phyloP scores from a whole-genome alignment of 176 grass and related monocot species.

The Oryza officinalis region DNA sequence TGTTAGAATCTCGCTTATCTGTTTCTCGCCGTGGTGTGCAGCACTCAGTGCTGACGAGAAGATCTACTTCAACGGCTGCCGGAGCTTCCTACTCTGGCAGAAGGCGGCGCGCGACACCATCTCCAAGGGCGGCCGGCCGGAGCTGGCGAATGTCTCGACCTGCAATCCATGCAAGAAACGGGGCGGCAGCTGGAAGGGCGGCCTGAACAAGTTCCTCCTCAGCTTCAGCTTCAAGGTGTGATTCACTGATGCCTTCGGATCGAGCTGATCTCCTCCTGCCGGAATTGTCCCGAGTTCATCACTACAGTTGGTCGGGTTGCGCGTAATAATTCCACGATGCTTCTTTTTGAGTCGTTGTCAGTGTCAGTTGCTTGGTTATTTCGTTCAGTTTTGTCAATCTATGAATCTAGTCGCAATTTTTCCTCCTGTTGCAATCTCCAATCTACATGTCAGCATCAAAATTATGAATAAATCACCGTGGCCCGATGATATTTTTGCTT shows the following conservation, averaged over 20 bases:
- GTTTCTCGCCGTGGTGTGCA: constrained; percentile 17
- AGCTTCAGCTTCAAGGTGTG: constrained; percentile 66
- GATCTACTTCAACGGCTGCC: constrained; percentile 54
- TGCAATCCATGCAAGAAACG: constrained; percentile 29
- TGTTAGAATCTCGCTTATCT: neutral
- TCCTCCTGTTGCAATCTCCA: neutral
- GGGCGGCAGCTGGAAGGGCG: constrained; percentile 53
- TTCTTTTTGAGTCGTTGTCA: neutral
- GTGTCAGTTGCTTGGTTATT: neutral
- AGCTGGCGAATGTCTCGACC: neutral
- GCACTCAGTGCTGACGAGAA: constrained; percentile 46
- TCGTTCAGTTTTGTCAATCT: neutral
- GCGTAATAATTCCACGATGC: neutral
- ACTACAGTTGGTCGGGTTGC: neutral
- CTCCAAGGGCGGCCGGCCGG: neutral
- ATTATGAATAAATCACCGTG: neutral
- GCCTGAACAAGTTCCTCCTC: constrained; percentile 58
- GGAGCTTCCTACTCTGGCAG: constrained; percentile 72
- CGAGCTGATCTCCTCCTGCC: neutral
- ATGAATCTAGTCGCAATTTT: neutral
- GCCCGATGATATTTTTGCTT: no score
- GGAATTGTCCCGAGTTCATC: neutral
- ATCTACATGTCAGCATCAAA: no score
- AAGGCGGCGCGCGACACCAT: constrained; percentile 26
- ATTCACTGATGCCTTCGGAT: neutral